Evolutionary conservation across 371 early-diverging fungal species (phyloP), one percentile per base, ranked within the genome.

Genomic region (Mucor irregularis): DNA sequence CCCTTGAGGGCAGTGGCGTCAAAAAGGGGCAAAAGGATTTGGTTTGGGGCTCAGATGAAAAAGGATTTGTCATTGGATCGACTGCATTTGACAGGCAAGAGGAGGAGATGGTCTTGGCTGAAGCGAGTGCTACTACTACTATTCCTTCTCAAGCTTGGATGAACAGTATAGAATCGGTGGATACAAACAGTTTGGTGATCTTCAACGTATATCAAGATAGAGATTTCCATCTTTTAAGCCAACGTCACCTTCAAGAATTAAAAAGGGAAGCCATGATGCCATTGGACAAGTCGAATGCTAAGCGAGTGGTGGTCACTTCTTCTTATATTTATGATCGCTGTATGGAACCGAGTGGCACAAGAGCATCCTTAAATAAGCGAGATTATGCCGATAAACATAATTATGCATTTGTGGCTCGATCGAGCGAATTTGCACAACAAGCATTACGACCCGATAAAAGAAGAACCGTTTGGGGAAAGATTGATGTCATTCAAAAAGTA

Each of bases 401-500:
- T 2, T 84, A 84, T 45, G 67, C 74, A 5, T 84, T 82, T 67
- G 68, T 84, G 4, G 78, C 78, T 3, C 70, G 84, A 34, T 68
- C 74, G 0, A 57, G 62, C 8, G 84, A 84, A 52, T 84, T 82
- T 69, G 78, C 76, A 4, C 79, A 81, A 33, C 80, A 84, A 56
- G 49, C 51, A 0, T 49, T 65, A 1, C 71, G 71, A 49, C 64
- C 67, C 16, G 67, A 71, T 30, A 25, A n/a, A 21, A 76, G 84
- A n/a, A 64, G 69, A 30, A 58, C 74, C n/a, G 84, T 81, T 0
- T 84, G 84, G 84, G 84, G 84, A 40, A 81, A 82, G 48, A 69
- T 84, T 28, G 80, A 79, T 40, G 76, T 69, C 1, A 68, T 84
- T 26, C 76, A 84, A 61, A 84, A 82, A 48, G 61, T 69, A 7